Evolutionary conservation across 2,329 filamentous ascomycete species (phyloP).

Genomic region (Aspergillus pseudonomiae): DNA sequence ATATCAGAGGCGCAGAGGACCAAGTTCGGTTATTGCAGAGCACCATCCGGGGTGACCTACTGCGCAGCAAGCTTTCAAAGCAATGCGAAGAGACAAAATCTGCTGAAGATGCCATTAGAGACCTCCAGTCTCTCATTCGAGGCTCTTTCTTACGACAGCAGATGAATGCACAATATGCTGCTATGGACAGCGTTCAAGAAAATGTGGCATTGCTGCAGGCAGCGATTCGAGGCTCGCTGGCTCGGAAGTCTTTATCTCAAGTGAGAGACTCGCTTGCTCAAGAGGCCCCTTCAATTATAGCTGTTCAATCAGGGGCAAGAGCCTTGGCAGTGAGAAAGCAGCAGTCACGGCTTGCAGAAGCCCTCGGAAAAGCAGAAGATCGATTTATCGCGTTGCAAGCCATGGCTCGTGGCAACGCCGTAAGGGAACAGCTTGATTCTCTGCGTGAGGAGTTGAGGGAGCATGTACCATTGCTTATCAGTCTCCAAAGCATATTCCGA

Average conservation of each 20-base stretch:
- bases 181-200: slow-evolving; percentile 56
- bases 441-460: slow-evolving; percentile 33
- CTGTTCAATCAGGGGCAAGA: slow-evolving; percentile 40
- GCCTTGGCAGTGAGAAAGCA: slow-evolving; percentile 42
- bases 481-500: slow-evolving; percentile 39
- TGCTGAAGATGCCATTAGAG: slow-evolving; percentile 56
- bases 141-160: slow-evolving; percentile 65
- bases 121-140: slow-evolving; percentile 68
- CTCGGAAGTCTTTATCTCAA: slow-evolving; percentile 32
- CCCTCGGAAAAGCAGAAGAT: slow-evolving; percentile 44
- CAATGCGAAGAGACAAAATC: slow-evolving; percentile 40
- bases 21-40: slow-evolving; percentile 60
- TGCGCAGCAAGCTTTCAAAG: slow-evolving; percentile 15
- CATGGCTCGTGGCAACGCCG: slow-evolving; percentile 43
- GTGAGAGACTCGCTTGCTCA: slow-evolving; percentile 28
- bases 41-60: slow-evolving; percentile 61
- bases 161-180: slow-evolving; percentile 30
- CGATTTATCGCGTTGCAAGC: slow-evolving; percentile 52
- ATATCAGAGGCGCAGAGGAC: slow-evolving; percentile 65
- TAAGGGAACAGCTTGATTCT: slow-evolving; percentile 30
- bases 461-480: slow-evolving; percentile 31
- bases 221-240: slow-evolving; percentile 61
- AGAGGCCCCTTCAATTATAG: slow-evolving; percentile 33
- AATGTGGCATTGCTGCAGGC: slow-evolving; percentile 57
- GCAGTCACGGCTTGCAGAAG: slow-evolving; percentile 43